Conservation (phyloP, 805 yeast genomes). For the Starmerella vaccinii region DNA sequence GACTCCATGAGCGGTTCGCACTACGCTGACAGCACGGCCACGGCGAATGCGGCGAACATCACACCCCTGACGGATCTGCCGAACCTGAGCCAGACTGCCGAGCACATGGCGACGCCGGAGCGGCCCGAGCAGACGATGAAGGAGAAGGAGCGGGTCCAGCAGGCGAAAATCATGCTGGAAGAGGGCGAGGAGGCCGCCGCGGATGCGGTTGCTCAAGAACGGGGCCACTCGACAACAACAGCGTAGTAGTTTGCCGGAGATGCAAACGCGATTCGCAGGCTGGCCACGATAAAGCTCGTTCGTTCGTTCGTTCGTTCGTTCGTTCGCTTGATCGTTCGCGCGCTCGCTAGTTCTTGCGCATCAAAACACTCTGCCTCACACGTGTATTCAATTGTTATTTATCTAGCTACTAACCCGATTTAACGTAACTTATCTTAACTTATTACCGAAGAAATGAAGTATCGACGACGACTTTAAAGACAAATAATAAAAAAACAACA, state of each 20-base stretch:
- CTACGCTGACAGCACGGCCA: constrained; percentile 26
- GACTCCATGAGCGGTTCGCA: constrained; percentile 24
- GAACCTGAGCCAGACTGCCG: constrained; percentile 19
- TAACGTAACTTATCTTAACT: not conserved
- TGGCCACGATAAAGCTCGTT: too few species aligned
- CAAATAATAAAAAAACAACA: too few species aligned
- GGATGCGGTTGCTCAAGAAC: not conserved
- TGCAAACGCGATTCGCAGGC: too few species aligned
- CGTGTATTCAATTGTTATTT: not conserved
- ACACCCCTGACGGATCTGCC: constrained; percentile 20
- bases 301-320: too few species aligned
- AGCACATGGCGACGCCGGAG: constrained; percentile 20
- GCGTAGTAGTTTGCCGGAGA: too few species aligned
- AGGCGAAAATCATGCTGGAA: constrained; percentile 9
- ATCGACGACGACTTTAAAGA: too few species aligned
- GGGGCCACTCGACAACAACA: not conserved
- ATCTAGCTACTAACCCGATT: too few species aligned
- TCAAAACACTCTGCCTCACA: not conserved
- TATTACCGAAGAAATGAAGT: not conserved
- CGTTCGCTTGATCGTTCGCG: too few species aligned
- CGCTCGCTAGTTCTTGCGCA: too few species aligned
- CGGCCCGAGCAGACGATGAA: constrained; percentile 12
- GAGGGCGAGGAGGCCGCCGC: constrained; percentile 1
- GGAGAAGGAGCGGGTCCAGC: constrained; percentile 17
- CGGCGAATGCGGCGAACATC: constrained; percentile 25